Evolutionary conservation across 129 eudicot genomes (phyloP).

Genomic region (Escallonia herrerae): DNA sequence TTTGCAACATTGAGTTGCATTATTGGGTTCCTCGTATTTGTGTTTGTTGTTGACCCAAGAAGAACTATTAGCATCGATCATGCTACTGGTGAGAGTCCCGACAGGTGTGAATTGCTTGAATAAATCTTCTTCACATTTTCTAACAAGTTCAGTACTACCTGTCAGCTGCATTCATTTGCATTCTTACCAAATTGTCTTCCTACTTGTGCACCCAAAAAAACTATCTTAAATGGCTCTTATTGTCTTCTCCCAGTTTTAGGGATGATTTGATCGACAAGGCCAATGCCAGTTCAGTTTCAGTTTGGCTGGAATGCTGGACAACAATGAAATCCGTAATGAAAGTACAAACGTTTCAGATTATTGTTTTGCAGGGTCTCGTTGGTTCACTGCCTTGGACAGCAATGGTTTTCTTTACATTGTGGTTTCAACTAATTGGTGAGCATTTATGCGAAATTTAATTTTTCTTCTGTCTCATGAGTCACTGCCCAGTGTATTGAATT

Average conservation of each 20-base stretch:
- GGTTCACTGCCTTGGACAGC: conserved; percentile 99
- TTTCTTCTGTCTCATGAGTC: not conserved
- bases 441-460: conserved; percentile 12
- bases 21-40: conserved; percentile 61
- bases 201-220: no score
- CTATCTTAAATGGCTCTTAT: no score
- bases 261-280: conserved; percentile 44
- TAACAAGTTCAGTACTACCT: not conserved
- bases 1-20: conserved; percentile 63
- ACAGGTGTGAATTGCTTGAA: conserved; percentile 37
- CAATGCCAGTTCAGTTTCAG: conserved; percentile 36
- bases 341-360: conserved; percentile 84
- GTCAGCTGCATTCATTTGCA: not conserved
- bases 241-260: conserved; percentile 25
- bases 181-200: not conserved
- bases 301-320: conserved; percentile 83
- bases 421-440: conserved; percentile 96
- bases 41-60: conserved; percentile 84
- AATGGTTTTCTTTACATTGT: conserved; percentile 82
- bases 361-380: conserved; percentile 91
- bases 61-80: conserved; percentile 13
- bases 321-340: conserved; percentile 73
- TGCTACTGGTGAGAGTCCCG: conserved; percentile 21
- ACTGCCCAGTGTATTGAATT: not conserved
- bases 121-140: not conserved